Conservation (phyloP, 2,329 filamentous ascomycete genomes). For the Parascedosporium putredinis region DNA sequence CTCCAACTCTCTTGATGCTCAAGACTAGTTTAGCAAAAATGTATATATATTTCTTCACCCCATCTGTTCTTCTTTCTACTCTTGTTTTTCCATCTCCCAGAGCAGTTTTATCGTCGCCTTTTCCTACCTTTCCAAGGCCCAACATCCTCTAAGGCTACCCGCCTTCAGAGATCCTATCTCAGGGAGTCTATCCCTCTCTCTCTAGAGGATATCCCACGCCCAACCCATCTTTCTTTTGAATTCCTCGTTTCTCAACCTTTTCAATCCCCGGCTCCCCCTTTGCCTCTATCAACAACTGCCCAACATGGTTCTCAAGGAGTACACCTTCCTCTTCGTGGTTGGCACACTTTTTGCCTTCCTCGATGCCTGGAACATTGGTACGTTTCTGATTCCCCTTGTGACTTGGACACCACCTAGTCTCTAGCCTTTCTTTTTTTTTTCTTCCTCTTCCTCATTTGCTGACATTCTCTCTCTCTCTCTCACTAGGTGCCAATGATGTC, state of each 20-base stretch:
- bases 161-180: not conserved
- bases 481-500: slow-evolving; percentile 48
- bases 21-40: not conserved
- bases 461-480: too few species aligned
- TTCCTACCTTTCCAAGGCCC: not conserved
- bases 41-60: not conserved
- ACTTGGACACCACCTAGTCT: too few species aligned
- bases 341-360: slow-evolving; percentile 56
- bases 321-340: slow-evolving; percentile 53
- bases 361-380: slow-evolving; percentile 57
- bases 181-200: too few species aligned
- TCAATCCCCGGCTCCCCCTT: too few species aligned
- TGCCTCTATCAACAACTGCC: not conserved
- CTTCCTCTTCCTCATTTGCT: too few species aligned
- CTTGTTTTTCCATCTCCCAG: not conserved
- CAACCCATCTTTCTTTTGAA: not conserved
- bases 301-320: slow-evolving; percentile 32
- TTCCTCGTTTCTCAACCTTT: not conserved
- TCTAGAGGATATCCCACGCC: not conserved
- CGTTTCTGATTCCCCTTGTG: too few species aligned
- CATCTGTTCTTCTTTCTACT: not conserved
- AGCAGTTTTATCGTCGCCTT: not conserved
- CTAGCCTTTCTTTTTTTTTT: not conserved
- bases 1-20: not conserved
- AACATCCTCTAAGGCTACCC: not conserved